Evolutionary conservation across 495 filamentous ascomycete species (phyloP).

Genomic region (Penicillium riverlandense): DNA sequence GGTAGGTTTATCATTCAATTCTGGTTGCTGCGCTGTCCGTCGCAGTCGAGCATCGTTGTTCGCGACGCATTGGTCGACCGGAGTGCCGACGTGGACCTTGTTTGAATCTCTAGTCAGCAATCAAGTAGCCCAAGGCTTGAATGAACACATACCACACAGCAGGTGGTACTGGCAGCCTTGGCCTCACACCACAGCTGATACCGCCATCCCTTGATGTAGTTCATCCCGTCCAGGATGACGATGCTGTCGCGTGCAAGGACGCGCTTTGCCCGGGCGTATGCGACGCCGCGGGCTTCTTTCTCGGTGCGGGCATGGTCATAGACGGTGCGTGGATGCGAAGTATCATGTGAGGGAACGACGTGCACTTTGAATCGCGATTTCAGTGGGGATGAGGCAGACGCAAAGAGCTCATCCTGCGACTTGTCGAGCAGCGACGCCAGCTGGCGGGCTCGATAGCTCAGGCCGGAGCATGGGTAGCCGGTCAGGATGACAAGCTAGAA

Average conservation of each 20-base stretch:
- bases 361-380: slow-evolving; percentile 46
- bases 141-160: slow-evolving; percentile 61
- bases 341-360: slow-evolving; percentile 49
- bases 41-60: slow-evolving; percentile 36
- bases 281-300: slow-evolving; percentile 84
- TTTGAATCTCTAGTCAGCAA: slow-evolving; percentile 5
- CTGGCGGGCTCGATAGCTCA: slow-evolving; percentile 79
- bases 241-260: slow-evolving; percentile 70
- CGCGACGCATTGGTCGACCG: slow-evolving; percentile 54
- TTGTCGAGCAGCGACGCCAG: slow-evolving; percentile 48
- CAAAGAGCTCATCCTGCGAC: slow-evolving; percentile 48
- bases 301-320: slow-evolving; percentile 61
- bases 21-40: slow-evolving; percentile 2
- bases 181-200: slow-evolving; percentile 96
- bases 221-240: slow-evolving; percentile 82
- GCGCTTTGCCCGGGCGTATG: slow-evolving; percentile 81
- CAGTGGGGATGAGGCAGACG: slow-evolving; percentile 30
- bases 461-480: slow-evolving; percentile 88
- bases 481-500: slow-evolving; percentile 83
- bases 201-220: slow-evolving; percentile 97
- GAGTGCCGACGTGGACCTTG: slow-evolving; percentile 73
- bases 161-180: slow-evolving; percentile 76
- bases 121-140: background rate
- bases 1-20: background rate
- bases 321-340: slow-evolving; percentile 37